phyloP scores from a whole-genome alignment of 2,329 filamentous ascomycete species.

The Trichoderma brevicompactum region DNA sequence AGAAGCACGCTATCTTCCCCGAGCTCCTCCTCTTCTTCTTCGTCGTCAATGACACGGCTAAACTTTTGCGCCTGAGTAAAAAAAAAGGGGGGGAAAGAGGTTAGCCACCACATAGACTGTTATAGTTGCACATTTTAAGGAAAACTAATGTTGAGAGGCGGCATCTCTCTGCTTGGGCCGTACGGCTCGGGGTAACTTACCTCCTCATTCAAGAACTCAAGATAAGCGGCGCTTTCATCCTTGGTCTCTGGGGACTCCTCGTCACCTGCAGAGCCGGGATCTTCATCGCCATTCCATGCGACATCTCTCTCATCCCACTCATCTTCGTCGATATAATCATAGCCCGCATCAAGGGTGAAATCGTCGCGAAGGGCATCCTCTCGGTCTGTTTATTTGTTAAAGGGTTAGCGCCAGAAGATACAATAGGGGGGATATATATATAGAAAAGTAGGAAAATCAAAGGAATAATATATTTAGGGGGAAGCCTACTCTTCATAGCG shows the following conservation, averaged over 20 bases:
- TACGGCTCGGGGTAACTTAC: conserved; percentile 47
- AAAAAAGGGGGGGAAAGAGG: not conserved
- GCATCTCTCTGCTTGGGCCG: no score
- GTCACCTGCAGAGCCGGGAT: conserved; percentile 62
- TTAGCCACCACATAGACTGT: not conserved
- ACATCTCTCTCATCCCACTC: conserved; percentile 82
- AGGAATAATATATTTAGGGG: no score
- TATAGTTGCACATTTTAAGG: not conserved
- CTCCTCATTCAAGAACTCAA: conserved; percentile 95
- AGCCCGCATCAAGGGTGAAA: conserved; percentile 69
- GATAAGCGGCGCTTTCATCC: conserved; percentile 90
- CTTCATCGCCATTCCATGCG: conserved; percentile 77
- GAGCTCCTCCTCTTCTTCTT: conserved; percentile 82
- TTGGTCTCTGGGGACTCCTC: conserved; percentile 71
- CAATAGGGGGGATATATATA: not conserved
- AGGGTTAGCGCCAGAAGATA: conserved; percentile 35
- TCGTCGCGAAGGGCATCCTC: conserved; percentile 92
- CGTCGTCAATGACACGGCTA: conserved; percentile 67
- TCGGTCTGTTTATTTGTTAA: conserved; percentile 64
- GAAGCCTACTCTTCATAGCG: conserved; percentile 76
- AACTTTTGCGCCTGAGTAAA: conserved; percentile 78
- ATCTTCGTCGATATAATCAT: conserved; percentile 73
- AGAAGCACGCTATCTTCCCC: conserved; percentile 91
- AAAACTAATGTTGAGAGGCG: not conserved
- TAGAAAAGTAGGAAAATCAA: not conserved